Base-by-base conservation (phyloP, 352 stramenopile species). In the Globisporangium cederbergense region DNA sequence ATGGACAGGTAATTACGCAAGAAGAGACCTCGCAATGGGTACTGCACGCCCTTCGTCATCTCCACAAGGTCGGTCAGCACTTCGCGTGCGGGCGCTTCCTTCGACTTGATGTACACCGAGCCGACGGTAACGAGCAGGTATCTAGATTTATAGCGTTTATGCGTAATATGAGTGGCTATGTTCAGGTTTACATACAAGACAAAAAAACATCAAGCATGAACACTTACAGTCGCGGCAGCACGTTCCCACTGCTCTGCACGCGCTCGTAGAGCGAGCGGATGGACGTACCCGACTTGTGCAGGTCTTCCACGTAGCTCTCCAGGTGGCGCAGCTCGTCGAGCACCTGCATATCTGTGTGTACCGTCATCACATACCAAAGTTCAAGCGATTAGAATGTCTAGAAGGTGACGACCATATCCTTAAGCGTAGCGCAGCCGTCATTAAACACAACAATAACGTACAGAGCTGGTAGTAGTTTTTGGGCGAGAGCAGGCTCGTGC, bases 391-490 rank as follows among this genome's bases (percentile, higher is more conserved):
- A 46, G 40, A 18, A n/a, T n/a, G 5, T 3, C 18, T n/a, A 18
- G 9, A 14, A 2, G 13, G 36, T 36, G 36, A 11, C 3, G 36
- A 2, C 36, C 36, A 42, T 42, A 46, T 46, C 40, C 5, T n/a
- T 4, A 6, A n/a, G 40, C 13, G 40, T 1, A 46, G 14, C 40
- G 13, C 40, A 46, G 8, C 2, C 40, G 11, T 32, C 14, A 47
- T 38, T 22, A 28, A 22, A 43, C 16, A 30, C 13, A 22, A 34
- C 8, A 40, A 22, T 14, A 36, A 66, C 83, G 95, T 97, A 93
- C 98, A 99, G 40, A 99, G 84, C 74, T 99, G 95, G 77, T 99
- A 99, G 81, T 99, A 99, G 71, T 98, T 98, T 72, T 98, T 98
- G 22, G 98, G 98, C 28, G 91, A 98, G n/a, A 99, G 76, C 40